Evolutionary conservation across 106 monocot species (phyloP).

Genomic region (Dendrobium nobile): DNA sequence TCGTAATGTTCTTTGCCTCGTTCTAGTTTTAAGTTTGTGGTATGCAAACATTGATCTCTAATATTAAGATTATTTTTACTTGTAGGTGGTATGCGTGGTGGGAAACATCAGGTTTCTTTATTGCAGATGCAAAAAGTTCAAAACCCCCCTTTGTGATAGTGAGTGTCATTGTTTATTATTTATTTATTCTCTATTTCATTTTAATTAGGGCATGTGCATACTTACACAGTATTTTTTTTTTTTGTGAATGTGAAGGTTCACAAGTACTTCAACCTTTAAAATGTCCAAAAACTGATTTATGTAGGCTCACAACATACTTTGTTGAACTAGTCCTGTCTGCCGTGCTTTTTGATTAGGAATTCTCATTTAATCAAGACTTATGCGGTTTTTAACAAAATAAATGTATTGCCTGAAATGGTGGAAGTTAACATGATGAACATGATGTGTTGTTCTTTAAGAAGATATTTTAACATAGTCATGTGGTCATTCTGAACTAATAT

Average conservation of each 20-base stretch:
- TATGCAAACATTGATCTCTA: not conserved
- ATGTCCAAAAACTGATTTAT: not conserved
- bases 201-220: not conserved
- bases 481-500: not conserved
- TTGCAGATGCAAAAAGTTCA: conserved; percentile 65
- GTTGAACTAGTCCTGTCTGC: not conserved
- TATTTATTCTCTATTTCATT: not conserved
- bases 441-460: no score
- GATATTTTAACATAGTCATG: no score
- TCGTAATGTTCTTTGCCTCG: conserved; percentile 34
- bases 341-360: not conserved
- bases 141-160: conserved; percentile 94
- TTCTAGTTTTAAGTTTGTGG: not conserved
- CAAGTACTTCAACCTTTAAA: not conserved
- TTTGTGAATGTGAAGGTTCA: not conserved
- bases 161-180: conserved; percentile 17
- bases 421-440: not conserved
- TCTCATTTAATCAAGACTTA: not conserved
- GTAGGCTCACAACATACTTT: not conserved
- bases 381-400: not conserved
- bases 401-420: not conserved
- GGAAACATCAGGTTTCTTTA: conserved; percentile 66
- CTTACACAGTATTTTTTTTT: not conserved
- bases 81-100: conserved; percentile 93
- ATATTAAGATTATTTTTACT: not conserved